phyloP scores from a whole-genome alignment of 352 stramenopile species.

The Pythium angustatum region DNA sequence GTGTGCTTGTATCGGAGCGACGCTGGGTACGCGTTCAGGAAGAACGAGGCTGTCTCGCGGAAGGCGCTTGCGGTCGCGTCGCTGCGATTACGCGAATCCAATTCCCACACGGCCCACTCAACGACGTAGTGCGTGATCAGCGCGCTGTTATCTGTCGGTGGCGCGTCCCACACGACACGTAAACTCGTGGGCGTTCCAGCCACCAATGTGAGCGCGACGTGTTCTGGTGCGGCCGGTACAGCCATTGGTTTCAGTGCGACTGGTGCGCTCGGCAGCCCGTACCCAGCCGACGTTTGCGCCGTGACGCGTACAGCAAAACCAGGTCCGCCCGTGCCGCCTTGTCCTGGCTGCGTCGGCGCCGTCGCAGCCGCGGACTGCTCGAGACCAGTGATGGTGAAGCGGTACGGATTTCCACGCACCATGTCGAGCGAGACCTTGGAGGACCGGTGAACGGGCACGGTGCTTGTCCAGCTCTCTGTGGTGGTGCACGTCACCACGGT shows the following conservation, averaged over 20 bases:
- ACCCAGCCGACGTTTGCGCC: slow-evolving; percentile 63
- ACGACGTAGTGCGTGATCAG: slow-evolving; percentile 87
- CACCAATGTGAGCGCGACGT: slow-evolving; percentile 79
- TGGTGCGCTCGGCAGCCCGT: slow-evolving; percentile 52
- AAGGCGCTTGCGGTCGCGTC: slow-evolving; percentile 26
- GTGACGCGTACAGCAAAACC: slow-evolving; percentile 69
- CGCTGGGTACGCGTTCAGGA: slow-evolving; percentile 43
- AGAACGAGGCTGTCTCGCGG: slow-evolving; percentile 45
- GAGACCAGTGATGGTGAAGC: slow-evolving; percentile 53
- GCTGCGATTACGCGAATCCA: slow-evolving; percentile 44
- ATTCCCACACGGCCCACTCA: slow-evolving; percentile 70
- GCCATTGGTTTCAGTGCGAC: slow-evolving; percentile 88
- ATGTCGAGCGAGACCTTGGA: slow-evolving; percentile 56
- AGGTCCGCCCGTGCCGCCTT: slow-evolving; percentile 36
- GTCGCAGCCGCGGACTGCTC: slow-evolving; percentile 37
- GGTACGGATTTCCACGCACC: slow-evolving; percentile 45
- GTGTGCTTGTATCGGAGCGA: slow-evolving; percentile 77
- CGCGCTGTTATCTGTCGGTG: slow-evolving; percentile 81
- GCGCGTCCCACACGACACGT: slow-evolving; percentile 86
- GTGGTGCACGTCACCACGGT: slow-evolving; percentile 47
- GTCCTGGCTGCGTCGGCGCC: slow-evolving; percentile 34
- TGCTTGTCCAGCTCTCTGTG: slow-evolving; percentile 44
- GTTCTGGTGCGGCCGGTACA: slow-evolving; percentile 67
- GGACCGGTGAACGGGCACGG: slow-evolving; percentile 34
- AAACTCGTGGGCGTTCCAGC: slow-evolving; percentile 66